Evolutionary conservation across 352 stramenopile genomes (phyloP), one percentile per base, ranked within the genome.

Genomic region (Thalassiosira livingstoniorum): DNA sequence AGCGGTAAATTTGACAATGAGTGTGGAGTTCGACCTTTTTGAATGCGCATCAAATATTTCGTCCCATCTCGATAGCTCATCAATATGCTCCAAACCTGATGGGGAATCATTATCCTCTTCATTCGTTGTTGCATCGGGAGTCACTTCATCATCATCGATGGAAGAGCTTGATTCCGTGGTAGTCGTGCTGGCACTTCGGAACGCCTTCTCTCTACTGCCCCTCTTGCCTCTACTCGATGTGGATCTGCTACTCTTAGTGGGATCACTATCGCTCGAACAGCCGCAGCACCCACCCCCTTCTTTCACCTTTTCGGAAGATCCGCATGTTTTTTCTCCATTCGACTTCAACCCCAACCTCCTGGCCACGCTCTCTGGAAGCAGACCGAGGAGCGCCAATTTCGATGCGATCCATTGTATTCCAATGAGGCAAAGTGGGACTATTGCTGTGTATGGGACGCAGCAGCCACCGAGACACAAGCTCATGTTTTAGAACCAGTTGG

Each of bases 401-500:
- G 67, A 55, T 0, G 80, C 45, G 15, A 93, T 31, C 87, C 87
- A 95, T 86, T 88, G 83, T 2, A 95, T 31, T 23, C 54, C 78
- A 11, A 92, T 53, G 0, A 91, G 18, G 27, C 91, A 42, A 0
- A 94, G 54, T 1, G 91, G 89, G 5, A 95, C 11, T 5, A 94
- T 75, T 0, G 87, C 91, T 0, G 86, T 86, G 62, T 94, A 93
- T 10, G 90, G 90, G 47, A 95, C 85, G 64, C 90, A 95, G 45
- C 92, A 81, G 42, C 89, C 89, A 39, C 88, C 87, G 73, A 95
- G 87, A 61, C 90, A 94, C n/a, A n/a, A n/a, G n/a, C n/a, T n/a
- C n/a, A n/a, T n/a, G n/a, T n/a, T n/a, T n/a, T n/a, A n/a, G n/a
- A n/a, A n/a, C n/a, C n/a, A n/a, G n/a, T n/a, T n/a, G n/a, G n/a